Evolutionary conservation across 495 filamentous ascomycete genomes (phyloP).

Genomic region (Hypoxylon trugodes): DNA sequence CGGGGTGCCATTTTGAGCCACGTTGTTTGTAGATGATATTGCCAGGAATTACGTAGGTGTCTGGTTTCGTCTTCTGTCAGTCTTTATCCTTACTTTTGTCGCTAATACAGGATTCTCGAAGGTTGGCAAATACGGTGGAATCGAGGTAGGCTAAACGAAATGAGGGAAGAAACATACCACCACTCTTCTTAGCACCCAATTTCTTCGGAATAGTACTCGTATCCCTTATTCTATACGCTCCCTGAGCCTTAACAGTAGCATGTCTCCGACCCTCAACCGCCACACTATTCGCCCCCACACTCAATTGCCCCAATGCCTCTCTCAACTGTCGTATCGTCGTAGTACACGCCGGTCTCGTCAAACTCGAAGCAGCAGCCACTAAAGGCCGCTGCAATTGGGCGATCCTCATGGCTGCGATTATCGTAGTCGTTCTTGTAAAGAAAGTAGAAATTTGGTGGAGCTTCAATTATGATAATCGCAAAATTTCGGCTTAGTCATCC

Average conservation of each 20-base stretch:
- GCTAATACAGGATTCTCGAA: not conserved
- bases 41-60: constrained; percentile 89
- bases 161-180: constrained; percentile 61
- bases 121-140: not conserved
- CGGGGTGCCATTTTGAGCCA: constrained; percentile 91
- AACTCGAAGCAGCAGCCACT: constrained; percentile 53
- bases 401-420: constrained; percentile 55
- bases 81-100: not conserved
- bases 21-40: constrained; percentile 99
- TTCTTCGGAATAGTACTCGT: constrained; percentile 92
- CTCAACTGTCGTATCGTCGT: constrained; percentile 43
- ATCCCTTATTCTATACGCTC: constrained; percentile 79
- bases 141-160: not conserved
- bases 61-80: constrained; percentile 47
- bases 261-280: constrained; percentile 64
- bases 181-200: constrained; percentile 90
- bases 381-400: constrained; percentile 62
- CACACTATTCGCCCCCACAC: constrained; percentile 49
- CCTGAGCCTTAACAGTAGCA: constrained; percentile 87
- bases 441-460: not conserved
- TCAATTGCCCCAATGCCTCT: constrained; percentile 48
- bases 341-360: constrained; percentile 39
- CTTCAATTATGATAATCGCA: constrained; percentile 21
- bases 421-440: not conserved
- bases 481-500: constrained; percentile 58